Evolutionary conservation across 192 early-diverging fungal genomes (phyloP), one percentile per base, ranked within the genome.

Genomic region (Obelidium mucronatum): DNA sequence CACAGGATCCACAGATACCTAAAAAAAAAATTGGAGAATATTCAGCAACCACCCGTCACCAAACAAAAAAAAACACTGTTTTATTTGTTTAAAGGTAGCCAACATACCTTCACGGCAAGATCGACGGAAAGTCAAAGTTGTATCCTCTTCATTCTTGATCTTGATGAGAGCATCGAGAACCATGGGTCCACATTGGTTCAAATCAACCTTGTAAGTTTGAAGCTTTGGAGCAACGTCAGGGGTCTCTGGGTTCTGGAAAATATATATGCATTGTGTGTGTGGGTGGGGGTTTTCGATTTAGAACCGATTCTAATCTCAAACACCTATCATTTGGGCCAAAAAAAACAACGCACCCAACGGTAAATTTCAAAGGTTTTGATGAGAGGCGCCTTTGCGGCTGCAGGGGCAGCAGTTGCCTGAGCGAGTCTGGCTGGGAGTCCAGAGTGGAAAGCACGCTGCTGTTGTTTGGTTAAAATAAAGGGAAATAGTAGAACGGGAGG

Each of bases 61-160:
- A 24, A 40, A 51, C 8, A n/a, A 11, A 61, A 28, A 61, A 11
- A 61, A 61, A 28, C 13, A 71, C 5, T 28, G 30, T 71, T 52
- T 8, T 15, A 11, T 58, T 31, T 33, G 28, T 19, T 1, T 17
- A 8, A 65, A 37, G 34, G 0, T 37, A 67, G 13, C 0, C 11
- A 58, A 2, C 54, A 4, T 24, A 81, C 95, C 95, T 86, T 98
- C 97, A 83, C 95, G 94, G 86, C 96, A 97, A 26, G 94, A 95
- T 69, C 95, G 90, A 81, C 96, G 93, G 90, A 98, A 96, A 36
- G 96, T 96, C 31, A 97, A 87, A 22, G 96, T 97, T 54, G 94
- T 87, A 80, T 97, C 96, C 2, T 92, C 86, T 80, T 97, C 95
- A 86, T 97, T 98, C 86, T 98, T 98, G 78, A 97, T 96, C 85